Evolutionary conservation across 169 alveolate genomes (phyloP).

Genomic region (Cryptosporidium tyzzeri): DNA sequence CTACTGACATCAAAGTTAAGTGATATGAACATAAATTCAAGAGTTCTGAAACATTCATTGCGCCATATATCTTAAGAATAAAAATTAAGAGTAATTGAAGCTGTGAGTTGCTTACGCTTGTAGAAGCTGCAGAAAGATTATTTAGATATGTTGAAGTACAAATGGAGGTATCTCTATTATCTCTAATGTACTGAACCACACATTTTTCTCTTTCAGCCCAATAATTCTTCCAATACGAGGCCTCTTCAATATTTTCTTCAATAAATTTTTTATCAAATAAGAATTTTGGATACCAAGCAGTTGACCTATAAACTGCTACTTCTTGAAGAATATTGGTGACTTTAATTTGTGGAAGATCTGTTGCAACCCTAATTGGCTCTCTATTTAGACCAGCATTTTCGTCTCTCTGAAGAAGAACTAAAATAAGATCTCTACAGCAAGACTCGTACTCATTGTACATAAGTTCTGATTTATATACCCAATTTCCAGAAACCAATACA

Average conservation of each 20-base stretch:
- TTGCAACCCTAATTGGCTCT: slow-evolving; percentile 74
- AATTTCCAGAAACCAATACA: slow-evolving; percentile 70
- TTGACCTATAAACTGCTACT: slow-evolving; percentile 56
- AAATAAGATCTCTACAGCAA: slow-evolving; percentile 69
- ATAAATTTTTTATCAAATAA: slow-evolving; percentile 34
- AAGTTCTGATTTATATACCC: slow-evolving; percentile 63
- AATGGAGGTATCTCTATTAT: slow-evolving; percentile 54
- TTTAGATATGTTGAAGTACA: slow-evolving; percentile 44
- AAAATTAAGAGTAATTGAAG: slow-evolving; percentile 33
- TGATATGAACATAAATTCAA: slow-evolving; percentile 57
- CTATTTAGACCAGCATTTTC: slow-evolving; percentile 72
- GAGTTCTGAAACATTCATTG: slow-evolving; percentile 43
- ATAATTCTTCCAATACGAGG: slow-evolving; percentile 61
- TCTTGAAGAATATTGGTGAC: slow-evolving; percentile 61
- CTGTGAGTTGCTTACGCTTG: slow-evolving; percentile 68
- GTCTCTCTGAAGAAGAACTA: slow-evolving; percentile 72
- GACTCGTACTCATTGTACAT: slow-evolving; percentile 67
- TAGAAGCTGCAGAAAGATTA: slow-evolving; percentile 30
- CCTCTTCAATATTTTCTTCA: slow-evolving; percentile 59
- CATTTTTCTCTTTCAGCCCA: slow-evolving; percentile 71
- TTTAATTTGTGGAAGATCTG: slow-evolving; percentile 75
- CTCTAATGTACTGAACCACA: slow-evolving; percentile 64
- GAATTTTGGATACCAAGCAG: slow-evolving; percentile 76
- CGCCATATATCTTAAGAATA: slow-evolving; percentile 55
- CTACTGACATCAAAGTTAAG: slow-evolving; percentile 57